These are phyloP conservation scores for Solanum aculeatissimum DNA, from an alignment of 305 asterid genomes.

Conservation along the genomic window DNA sequence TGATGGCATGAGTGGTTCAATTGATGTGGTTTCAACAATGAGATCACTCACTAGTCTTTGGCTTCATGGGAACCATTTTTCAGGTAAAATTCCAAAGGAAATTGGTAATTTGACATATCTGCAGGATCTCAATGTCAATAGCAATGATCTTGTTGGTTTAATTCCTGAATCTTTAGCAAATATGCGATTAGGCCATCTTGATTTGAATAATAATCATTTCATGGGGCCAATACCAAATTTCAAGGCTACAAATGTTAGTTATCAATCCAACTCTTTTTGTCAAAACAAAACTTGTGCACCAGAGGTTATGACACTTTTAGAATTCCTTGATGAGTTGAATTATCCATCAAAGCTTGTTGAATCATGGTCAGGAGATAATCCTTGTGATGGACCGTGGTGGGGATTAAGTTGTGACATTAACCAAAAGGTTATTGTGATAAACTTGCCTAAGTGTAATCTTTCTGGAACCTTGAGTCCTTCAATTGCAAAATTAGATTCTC, in stretches of 20 bases:
- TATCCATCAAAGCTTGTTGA: constrained; percentile 50
- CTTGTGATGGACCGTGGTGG: constrained; percentile 50
- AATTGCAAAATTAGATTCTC: constrained; percentile 47
- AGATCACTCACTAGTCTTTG: constrained; percentile 59
- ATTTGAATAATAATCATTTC: constrained; percentile 68
- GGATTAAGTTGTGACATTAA: constrained; percentile 54
- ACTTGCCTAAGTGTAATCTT: constrained; percentile 49
- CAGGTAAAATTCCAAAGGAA: constrained; percentile 59
- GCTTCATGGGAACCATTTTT: constrained; percentile 82
- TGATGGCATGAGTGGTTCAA: constrained; percentile 61
- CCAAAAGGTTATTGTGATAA: constrained; percentile 32
- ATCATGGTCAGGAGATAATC: constrained; percentile 68
- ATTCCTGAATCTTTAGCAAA: constrained; percentile 48
- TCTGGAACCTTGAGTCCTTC: constrained; percentile 63
- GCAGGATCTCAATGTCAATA: constrained; percentile 55
- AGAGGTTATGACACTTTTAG: constrained; percentile 52
- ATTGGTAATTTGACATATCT: constrained; percentile 50
- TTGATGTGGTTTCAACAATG: constrained; percentile 47
- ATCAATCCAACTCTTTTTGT: constrained; percentile 51
- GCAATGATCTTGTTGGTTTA: constrained; percentile 67
- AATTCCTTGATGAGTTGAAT: constrained; percentile 63
- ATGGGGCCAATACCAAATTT: constrained; percentile 73
- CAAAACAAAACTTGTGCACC: constrained; percentile 35
- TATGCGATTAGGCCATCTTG: constrained; percentile 39
- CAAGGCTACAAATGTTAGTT: constrained; percentile 40